Percentiles rank a stretch among this genome's conserved stretches.
Evolutionary conservation across 257 asterid species (phyloP).

Genomic region (Rehmannia glutinosa): DNA sequence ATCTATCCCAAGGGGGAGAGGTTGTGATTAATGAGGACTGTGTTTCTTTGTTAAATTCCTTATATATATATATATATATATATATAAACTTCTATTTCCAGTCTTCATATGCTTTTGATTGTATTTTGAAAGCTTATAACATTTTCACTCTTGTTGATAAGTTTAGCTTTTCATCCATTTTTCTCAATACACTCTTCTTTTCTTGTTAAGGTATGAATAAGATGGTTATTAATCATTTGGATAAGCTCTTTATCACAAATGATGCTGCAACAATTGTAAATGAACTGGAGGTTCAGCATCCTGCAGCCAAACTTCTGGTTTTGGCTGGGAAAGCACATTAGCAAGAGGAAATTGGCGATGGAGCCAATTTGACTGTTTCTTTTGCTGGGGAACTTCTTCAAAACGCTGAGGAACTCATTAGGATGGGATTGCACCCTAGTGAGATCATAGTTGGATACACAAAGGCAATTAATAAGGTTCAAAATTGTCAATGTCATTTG

Average conservation of each 20-base stretch:
- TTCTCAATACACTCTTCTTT: not conserved
- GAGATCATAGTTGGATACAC: constrained; percentile 86
- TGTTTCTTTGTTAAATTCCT: no score
- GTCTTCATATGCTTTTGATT: no score
- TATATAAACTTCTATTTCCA: no score
- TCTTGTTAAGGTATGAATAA: constrained; percentile 81
- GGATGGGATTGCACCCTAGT: constrained; percentile 98
- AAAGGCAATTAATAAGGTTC: constrained; percentile 82
- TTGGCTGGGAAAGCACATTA: constrained; percentile 97
- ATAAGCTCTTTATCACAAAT: constrained; percentile 88
- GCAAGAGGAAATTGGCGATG: constrained; percentile 96
- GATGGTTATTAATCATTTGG: constrained; percentile 96
- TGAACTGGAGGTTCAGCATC: constrained; percentile 98
- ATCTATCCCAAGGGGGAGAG: no score
- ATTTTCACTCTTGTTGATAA: not conserved
- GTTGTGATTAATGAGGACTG: no score
- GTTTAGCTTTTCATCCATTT: not conserved
- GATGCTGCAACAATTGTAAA: constrained; percentile 95
- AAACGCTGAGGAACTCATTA: constrained; percentile 90
- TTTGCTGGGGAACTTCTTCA: constrained; percentile 98
- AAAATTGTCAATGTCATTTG: not conserved
- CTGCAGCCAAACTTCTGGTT: constrained; percentile 96
- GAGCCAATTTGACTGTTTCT: constrained; percentile 88
- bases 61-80: no score
- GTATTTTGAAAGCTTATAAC: no score